Evolutionary conservation across 495 filamentous ascomycete species (phyloP).

Genomic region (Penicillium ochrochloron): DNA sequence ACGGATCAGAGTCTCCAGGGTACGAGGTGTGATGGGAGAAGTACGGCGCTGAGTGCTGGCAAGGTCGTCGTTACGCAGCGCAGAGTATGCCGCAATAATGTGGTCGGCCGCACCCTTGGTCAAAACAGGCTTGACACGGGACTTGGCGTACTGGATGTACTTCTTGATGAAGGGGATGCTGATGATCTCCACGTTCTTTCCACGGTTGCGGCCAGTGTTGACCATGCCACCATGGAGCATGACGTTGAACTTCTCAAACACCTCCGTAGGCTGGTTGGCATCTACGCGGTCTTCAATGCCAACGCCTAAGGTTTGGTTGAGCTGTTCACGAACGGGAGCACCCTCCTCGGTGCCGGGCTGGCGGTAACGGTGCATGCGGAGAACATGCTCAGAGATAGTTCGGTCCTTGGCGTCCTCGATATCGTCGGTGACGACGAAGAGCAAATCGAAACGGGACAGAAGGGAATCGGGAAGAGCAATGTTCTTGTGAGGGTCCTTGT

Average conservation of each 20-base stretch:
- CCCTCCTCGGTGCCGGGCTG: slow-evolving; percentile 95
- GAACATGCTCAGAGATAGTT: slow-evolving; percentile 92
- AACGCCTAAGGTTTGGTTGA: slow-evolving; percentile 83
- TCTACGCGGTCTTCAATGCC: slow-evolving; percentile 80
- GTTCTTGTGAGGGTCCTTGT: slow-evolving; percentile 98
- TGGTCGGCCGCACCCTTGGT: slow-evolving; percentile 93
- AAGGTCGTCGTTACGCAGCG: slow-evolving; percentile 93
- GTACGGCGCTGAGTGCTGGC: slow-evolving; percentile 93
- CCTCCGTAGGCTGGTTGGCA: slow-evolving; percentile 74
- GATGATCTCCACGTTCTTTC: slow-evolving; percentile 85
- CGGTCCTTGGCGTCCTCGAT: slow-evolving; percentile 92
- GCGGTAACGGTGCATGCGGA: slow-evolving; percentile 97
- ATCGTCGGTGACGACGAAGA: slow-evolving; percentile 98
- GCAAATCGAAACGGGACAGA: slow-evolving; percentile 96
- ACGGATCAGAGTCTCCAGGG: slow-evolving; percentile 96
- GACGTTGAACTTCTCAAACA: slow-evolving; percentile 94
- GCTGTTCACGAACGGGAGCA: slow-evolving; percentile 89
- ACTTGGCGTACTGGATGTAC: slow-evolving; percentile 98
- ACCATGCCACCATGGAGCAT: slow-evolving; percentile 95
- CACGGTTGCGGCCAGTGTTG: slow-evolving; percentile 68
- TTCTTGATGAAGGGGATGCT: slow-evolving; percentile 99
- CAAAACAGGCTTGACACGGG: slow-evolving; percentile 84
- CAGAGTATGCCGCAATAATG: slow-evolving; percentile 90
- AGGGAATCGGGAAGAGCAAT: slow-evolving; percentile 97
- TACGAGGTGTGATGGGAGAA: slow-evolving; percentile 94